Evolutionary conservation across 2,329 filamentous ascomycete genomes (phyloP), one percentile per base, ranked within the genome.

Genomic region (Ophiocordyceps camponoti-leonardi): DNA sequence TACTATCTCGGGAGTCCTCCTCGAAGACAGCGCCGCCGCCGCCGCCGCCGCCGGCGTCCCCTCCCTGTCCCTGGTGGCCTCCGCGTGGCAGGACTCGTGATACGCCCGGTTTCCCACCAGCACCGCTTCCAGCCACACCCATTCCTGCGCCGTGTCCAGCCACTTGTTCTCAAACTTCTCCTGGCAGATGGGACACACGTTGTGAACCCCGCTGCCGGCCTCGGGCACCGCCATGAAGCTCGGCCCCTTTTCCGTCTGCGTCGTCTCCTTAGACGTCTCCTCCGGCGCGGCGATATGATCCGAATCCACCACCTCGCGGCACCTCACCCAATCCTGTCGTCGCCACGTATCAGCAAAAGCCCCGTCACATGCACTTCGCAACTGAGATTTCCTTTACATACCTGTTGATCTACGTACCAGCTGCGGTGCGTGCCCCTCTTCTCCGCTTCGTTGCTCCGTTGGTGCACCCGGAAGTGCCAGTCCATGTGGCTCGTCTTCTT

Each of bases 381-480:
- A n/a, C n/a, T n/a, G n/a, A n/a, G n/a, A n/a, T n/a, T n/a, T n/a
- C n/a, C 10, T 8, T 16, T 39, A 58, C 78, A 66, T 71, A 86
- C 83, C 66, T 81, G 72, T 66, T 94, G 85, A 56, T 93, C 86
- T 43, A 94, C 80, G 59, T 94, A 95, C 86, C 87, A 96, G 61
- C 86, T 93, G 31, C 92, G 81, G 57, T 93, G 88, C 54, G 93
- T 84, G 30, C 85, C 87, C 49, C 86, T 77, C 59, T 86, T 90
- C 56, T 86, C 80, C 14, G 84, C 81, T 53, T 96, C 90, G 3
- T 80, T 79, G 64, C 93, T 86, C 42, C 87, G 81, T 56, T 88
- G 83, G 57, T 95, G 90, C 22, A 90, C 88, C 47, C 83, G 81
- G 66, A 98, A 98, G 63, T 98, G 92, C 92, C 92, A 98, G 63